Conservation (phyloP, 139 green algal genomes). For the Protoeuglena noctilucae region DNA sequence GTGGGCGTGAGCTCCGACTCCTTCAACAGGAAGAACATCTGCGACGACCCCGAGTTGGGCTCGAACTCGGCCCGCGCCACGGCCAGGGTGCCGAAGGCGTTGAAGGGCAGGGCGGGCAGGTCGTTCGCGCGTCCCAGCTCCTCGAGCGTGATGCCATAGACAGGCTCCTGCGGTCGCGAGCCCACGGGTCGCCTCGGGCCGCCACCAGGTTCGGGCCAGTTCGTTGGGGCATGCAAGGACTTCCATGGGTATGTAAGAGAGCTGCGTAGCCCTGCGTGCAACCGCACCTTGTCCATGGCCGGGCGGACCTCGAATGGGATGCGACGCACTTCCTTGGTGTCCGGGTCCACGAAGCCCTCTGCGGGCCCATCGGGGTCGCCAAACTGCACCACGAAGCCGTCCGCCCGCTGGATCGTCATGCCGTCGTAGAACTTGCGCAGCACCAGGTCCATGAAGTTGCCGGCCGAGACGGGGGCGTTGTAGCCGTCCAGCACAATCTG, state of each 20-base stretch:
- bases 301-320: slow-evolving; percentile 89
- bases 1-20: slow-evolving; percentile 94
- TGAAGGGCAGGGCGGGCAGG: slow-evolving; percentile 86
- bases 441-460: slow-evolving; percentile 92
- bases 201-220: no score
- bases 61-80: slow-evolving; percentile 90
- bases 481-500: slow-evolving; percentile 85
- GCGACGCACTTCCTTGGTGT: slow-evolving; percentile 30
- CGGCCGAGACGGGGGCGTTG: slow-evolving; percentile 83
- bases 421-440: slow-evolving; percentile 73
- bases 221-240: no score
- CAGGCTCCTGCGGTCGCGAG: no score
- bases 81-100: slow-evolving; percentile 91
- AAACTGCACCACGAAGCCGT: slow-evolving; percentile 97
- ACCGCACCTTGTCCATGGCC: slow-evolving; percentile 57
- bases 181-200: no score
- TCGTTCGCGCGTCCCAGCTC: slow-evolving; percentile 72
- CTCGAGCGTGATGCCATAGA: slow-evolving; percentile 92
- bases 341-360: slow-evolving; percentile 43
- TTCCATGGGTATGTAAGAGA: no score
- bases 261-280: no score
- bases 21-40: slow-evolving; percentile 96
- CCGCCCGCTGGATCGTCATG: slow-evolving; percentile 81
- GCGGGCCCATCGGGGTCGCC: slow-evolving; percentile 58
- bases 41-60: slow-evolving; percentile 66